Base-by-base conservation (phyloP, 2,329 filamentous ascomycete species). In the Rugonectria rugulosa region DNA sequence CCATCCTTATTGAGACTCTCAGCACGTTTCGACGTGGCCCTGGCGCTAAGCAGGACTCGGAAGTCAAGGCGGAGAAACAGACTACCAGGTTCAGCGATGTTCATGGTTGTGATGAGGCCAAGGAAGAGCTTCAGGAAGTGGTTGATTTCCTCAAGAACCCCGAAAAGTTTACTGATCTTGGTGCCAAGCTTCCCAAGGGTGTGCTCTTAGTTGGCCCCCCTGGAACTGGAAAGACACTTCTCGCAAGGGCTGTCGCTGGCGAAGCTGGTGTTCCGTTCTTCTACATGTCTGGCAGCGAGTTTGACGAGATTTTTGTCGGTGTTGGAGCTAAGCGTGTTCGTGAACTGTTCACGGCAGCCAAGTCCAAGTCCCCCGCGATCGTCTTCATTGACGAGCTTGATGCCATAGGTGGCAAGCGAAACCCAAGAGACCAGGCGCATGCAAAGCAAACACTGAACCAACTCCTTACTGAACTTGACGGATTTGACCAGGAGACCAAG, bases 251-350 rank as follows among this genome's bases (percentile, higher is more conserved):
- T 51, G 95, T 99, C 57, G 95, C 95, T 42, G 95, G 95, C 47
- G 95, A 99, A 78, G 93, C 95, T 49, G 95, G 94, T 52, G 95
- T 99, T 15, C 95, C 95, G 2, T 99, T 99, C 82, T 99, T 98
- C 82, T 99, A 97, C 83, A 98, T 99, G 94, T 99, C 95, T 70
- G 95, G 95, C 45, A 96, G 92, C 55, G 95, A 99, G 73, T 99
- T 99, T 71, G 95, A 99, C 70, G 95, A 99, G 75, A 89, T 99
- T 47, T 99, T 97, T 70, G 96, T 99, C 29, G 95, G 95, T 71
- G 95, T 99, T 49, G 92, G 93, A 70, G 92, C 92, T 40, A 97
- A 99, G 81, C 90, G 95, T 69, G 94, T 99, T 43, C 91, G 95
- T 56, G 95, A 97, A 60, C 84, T 97, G n/a, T 96, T 97, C 73